Conservation (phyloP, 257 asterid genomes). For the Anisodus acutangulus region DNA sequence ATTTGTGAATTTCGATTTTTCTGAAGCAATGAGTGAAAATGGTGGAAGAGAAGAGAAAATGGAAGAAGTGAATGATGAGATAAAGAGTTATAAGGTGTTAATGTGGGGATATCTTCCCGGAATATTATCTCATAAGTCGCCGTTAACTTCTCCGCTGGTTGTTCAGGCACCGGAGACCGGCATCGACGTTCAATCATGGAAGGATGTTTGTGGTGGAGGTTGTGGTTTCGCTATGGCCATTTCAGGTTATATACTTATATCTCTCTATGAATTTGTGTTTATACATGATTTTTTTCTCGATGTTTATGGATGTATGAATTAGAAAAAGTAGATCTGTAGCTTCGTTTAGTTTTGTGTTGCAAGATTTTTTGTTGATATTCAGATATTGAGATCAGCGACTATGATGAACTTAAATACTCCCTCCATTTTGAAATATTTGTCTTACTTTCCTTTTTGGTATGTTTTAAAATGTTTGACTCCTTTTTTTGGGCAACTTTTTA, state of each 20-base stretch:
- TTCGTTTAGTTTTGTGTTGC: background rate
- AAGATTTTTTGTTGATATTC: background rate
- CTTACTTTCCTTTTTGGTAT: no score
- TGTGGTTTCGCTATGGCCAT: slow-evolving; percentile 81
- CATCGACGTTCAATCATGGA: slow-evolving; percentile 58
- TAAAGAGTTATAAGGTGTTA: slow-evolving; percentile 54
- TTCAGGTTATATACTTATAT: slow-evolving; percentile 48
- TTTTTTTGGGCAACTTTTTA: no score
- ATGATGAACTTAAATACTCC: background rate
- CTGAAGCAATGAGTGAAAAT: slow-evolving; percentile 45
- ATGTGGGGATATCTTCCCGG: slow-evolving; percentile 88
- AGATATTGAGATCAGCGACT: background rate
- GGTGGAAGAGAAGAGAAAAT: slow-evolving; percentile 31
- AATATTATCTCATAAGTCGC: slow-evolving; percentile 46
- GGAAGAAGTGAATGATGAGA: slow-evolving; percentile 17
- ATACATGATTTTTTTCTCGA: background rate
- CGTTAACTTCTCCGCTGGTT: slow-evolving; percentile 52
- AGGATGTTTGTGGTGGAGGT: slow-evolving; percentile 78
- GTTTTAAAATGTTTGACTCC: no score
- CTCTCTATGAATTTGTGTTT: background rate
- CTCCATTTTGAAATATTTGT: no score
- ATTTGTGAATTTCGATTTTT: background rate
- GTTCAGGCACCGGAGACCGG: slow-evolving; percentile 51
- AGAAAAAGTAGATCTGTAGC: background rate
- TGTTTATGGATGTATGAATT: slow-evolving; percentile 17